Conservation (phyloP, 1,139 yeast genomes). For the Yamadazyma spencermartinsiae region DNA sequence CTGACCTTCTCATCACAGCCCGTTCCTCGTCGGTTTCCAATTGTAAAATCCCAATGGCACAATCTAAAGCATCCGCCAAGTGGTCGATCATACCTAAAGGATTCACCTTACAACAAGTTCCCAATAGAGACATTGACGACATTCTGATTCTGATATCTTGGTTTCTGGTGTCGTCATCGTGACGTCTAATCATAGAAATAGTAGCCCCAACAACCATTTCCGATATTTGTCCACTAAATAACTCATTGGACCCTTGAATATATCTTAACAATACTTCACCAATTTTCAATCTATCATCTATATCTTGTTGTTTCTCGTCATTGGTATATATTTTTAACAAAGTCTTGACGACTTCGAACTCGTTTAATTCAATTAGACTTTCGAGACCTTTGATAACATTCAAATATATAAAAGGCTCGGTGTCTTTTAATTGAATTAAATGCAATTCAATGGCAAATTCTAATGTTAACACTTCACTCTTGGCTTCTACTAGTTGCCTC, state of each 20-base stretch:
- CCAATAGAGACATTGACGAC: conserved; percentile 84
- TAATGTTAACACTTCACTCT: conserved; percentile 51
- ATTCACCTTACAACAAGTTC: conserved; percentile 61
- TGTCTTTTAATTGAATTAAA: conserved; percentile 64
- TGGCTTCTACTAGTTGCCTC: conserved; percentile 53
- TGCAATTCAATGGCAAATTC: conserved; percentile 62
- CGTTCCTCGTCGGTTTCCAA: conserved; percentile 50
- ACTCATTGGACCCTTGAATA: conserved; percentile 49
- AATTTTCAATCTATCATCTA: conserved; percentile 69
- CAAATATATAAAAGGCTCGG: conserved; percentile 84
- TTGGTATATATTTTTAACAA: conserved; percentile 45
- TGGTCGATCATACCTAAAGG: conserved; percentile 52
- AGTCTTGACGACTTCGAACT: conserved; percentile 36
- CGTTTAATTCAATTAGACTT: conserved; percentile 50
- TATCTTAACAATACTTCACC: conserved; percentile 79
- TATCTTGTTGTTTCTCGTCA: conserved; percentile 24
- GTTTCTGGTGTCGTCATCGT: conserved; percentile 22
- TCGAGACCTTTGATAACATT: conserved; percentile 81
- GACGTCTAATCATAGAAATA: conserved; percentile 39
- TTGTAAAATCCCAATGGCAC: conserved; percentile 70
- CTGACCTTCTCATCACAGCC: conserved; percentile 69
- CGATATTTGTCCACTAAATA: conserved; percentile 44
- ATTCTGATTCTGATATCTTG: conserved; percentile 66
- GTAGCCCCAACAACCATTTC: conserved; percentile 29
- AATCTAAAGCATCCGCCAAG: conserved; percentile 64